These are phyloP conservation scores for Dendrobium officinale DNA, from an alignment of 106 monocot genomes.

Conservation along the genomic window DNA sequence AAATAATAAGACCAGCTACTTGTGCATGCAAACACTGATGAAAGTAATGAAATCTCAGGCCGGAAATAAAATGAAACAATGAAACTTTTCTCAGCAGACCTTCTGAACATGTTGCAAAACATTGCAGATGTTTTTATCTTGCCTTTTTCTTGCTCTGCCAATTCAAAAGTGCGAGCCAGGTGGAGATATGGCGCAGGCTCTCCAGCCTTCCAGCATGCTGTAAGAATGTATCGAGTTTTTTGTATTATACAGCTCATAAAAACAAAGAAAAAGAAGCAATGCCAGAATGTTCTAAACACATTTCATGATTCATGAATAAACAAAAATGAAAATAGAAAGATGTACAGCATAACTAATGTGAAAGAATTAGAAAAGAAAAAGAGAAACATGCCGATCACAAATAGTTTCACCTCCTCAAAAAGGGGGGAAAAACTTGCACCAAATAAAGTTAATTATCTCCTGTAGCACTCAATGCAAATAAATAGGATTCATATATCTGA, in stretches of 20 bases:
- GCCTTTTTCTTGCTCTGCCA: conserved; percentile 86
- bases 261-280: not conserved
- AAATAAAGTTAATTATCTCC: not conserved
- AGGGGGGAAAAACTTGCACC: not conserved
- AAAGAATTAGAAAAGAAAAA: not conserved
- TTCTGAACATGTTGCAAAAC: conserved; percentile 98
- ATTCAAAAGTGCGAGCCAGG: conserved; percentile 77
- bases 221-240: conserved; percentile 13
- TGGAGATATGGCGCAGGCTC: conserved; percentile 89
- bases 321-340: not conserved
- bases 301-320: not conserved
- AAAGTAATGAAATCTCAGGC: conserved; percentile 3
- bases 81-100: conserved; percentile 30
- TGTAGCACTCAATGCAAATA: not conserved
- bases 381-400: not conserved
- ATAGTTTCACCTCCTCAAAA: not conserved
- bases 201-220: conserved; percentile 90
- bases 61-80: conserved; percentile 4
- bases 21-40: conserved; percentile 4
- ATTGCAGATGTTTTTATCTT: conserved; percentile 72
- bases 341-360: not conserved
- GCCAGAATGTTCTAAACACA: not conserved
- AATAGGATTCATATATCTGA: not conserved
- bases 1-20: not conserved
- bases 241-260: not conserved